Conservation (phyloP, 805 yeast genomes). For the Cyberlindnera subsufficiens region DNA sequence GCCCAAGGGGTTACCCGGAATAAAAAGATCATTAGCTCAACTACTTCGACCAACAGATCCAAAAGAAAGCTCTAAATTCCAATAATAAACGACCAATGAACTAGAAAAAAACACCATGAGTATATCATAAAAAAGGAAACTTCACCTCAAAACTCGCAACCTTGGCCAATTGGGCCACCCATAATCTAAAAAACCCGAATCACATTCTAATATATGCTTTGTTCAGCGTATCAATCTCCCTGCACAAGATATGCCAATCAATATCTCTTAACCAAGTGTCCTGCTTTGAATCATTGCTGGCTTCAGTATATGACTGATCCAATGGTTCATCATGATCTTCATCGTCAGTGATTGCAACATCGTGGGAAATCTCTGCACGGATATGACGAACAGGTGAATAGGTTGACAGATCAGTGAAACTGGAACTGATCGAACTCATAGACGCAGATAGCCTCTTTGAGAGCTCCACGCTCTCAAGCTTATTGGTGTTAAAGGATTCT, state of each 20-base stretch:
- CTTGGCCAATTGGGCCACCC: no score
- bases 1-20: background rate
- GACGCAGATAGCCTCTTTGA: constrained; percentile 9
- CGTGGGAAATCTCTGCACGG: background rate
- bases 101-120: background rate
- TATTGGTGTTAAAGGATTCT: background rate
- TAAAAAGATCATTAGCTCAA: no score
- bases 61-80: background rate
- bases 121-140: no score
- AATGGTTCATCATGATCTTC: constrained; percentile 1
- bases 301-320: no score
- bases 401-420: constrained; percentile 4
- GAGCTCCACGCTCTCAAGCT: background rate
- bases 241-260: constrained; percentile 85
- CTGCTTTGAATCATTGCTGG: constrained; percentile 3
- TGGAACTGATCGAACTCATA: constrained; percentile 11
- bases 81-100: background rate
- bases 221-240: constrained; percentile 76
- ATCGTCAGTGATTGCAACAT: constrained; percentile 8
- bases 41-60: no score
- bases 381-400: constrained; percentile 2
- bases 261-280: constrained; percentile 47
- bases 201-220: constrained; percentile 27
- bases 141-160: no score
- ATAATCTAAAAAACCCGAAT: background rate